Evolutionary conservation across 257 asterid species (phyloP), one percentile per base, ranked within the genome.

Genomic region (Striga asiatica): DNA sequence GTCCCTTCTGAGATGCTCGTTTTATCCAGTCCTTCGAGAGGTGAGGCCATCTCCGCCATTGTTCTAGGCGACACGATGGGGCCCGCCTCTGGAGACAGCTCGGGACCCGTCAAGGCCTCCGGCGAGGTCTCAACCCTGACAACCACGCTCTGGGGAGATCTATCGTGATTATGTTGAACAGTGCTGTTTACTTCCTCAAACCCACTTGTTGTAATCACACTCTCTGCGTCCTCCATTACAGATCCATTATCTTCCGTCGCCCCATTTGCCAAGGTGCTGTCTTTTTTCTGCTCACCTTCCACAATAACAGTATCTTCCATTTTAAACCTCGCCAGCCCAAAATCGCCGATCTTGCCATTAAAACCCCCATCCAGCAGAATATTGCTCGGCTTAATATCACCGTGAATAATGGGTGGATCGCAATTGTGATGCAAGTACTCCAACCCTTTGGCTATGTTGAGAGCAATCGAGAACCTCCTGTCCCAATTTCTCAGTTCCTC

Each of bases 361-460:
- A 88, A 88, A 50, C 59, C 69, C 50, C 51, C 71, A 57, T 88
- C 95, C 68, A 92, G 61, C 43, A 84, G 54, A 10, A 88, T 60
- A 64, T 92, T 92, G 66, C 98, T 92, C 10, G 98, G 95, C 73
- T 92, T 92, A 47, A 92, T 79, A 66, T 92, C 98, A 13, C 97
- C 98, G 19, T 92, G 98, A 34, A 92, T 76, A 19, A 81, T 76
- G 2, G 95, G 84, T 8, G 98, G 93, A 69, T 92, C 98, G 62
- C 97, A 92, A 24, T 64, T 71, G 68, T 84, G 88, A 64, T 92
- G 98, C 66, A 92, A 72, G 66, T 84, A 81, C 69, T 92, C 98
- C 29, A 92, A 72, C 66, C 98, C 97, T 74, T 56, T 84, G 6
- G 97, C 98, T 55, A 92, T 76, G 67, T 79, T 77, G 47, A 84